Evolutionary conservation across 495 filamentous ascomycete species (phyloP).

Genomic region (Copromyces sp.): DNA sequence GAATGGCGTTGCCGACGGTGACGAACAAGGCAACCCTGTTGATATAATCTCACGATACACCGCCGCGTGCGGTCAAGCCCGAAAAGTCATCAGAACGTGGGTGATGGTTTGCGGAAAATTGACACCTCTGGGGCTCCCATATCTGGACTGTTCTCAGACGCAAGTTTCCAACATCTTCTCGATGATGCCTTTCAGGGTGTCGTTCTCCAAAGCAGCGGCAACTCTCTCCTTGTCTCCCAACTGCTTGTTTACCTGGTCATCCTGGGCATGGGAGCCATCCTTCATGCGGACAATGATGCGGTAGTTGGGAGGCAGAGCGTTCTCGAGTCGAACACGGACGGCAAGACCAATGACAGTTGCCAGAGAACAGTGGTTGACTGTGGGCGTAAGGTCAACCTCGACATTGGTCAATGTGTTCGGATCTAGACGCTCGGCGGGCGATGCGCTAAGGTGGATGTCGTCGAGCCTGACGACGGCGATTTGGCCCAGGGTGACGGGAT

Average conservation of each 20-base stretch:
- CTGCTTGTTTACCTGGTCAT: slow-evolving; percentile 92
- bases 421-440: slow-evolving; percentile 41
- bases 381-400: slow-evolving; percentile 78
- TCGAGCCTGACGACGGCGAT: slow-evolving; percentile 88
- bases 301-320: slow-evolving; percentile 85
- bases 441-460: slow-evolving; percentile 71
- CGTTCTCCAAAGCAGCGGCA: slow-evolving; percentile 89
- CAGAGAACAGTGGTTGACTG: slow-evolving; percentile 90
- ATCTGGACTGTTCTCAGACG: slow-evolving; percentile 12
- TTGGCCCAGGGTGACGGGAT: slow-evolving; percentile 84
- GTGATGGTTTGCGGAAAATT: background rate
- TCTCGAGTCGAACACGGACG: slow-evolving; percentile 81
- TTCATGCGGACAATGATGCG: slow-evolving; percentile 90
- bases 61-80: background rate
- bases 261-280: slow-evolving; percentile 89
- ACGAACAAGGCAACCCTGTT: background rate
- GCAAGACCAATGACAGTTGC: slow-evolving; percentile 95
- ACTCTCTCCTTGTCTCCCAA: slow-evolving; percentile 93
- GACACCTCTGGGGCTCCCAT: background rate
- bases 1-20: background rate
- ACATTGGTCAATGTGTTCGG: slow-evolving; percentile 40
- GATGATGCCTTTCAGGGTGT: slow-evolving; percentile 74
- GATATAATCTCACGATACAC: background rate
- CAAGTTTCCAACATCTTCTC: slow-evolving; percentile 90
- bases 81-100: background rate